These are phyloP conservation scores for Ophiostoma perfectum DNA, from an alignment of 2,329 filamentous ascomycete genomes.

Conservation along the genomic window DNA sequence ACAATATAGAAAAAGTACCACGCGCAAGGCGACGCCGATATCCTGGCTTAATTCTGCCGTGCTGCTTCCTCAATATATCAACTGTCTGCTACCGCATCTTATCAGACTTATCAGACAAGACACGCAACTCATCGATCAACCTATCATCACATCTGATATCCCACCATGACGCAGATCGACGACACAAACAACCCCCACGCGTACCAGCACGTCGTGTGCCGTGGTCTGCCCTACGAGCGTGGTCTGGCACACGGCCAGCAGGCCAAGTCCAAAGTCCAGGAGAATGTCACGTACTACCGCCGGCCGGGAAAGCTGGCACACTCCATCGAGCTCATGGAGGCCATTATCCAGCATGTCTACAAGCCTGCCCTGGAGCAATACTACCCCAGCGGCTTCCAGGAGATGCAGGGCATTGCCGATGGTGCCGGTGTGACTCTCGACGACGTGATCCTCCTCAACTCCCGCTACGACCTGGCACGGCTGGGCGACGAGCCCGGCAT, in stretches of 20 bases:
- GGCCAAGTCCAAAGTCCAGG: slow-evolving; percentile 26
- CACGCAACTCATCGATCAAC: too few relatives aligned
- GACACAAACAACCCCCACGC: slow-evolving; percentile 15
- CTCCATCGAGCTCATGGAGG: slow-evolving; percentile 22
- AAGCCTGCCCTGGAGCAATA: slow-evolving; percentile 27
- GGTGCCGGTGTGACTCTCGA: slow-evolving; percentile 27
- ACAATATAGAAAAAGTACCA: background rate
- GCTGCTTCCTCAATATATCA: background rate
- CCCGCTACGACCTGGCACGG: slow-evolving; percentile 29
- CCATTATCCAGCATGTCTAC: slow-evolving; percentile 28
- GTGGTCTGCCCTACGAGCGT: slow-evolving; percentile 28
- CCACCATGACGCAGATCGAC: slow-evolving; percentile 16
- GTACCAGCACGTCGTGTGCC: slow-evolving; percentile 29
- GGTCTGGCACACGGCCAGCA: slow-evolving; percentile 28
- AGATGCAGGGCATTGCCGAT: slow-evolving; percentile 28
- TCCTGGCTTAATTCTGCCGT: background rate
- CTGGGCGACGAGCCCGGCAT: slow-evolving; percentile 17
- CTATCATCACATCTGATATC: background rate
- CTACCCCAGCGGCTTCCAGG: slow-evolving; percentile 25
- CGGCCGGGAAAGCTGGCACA: slow-evolving; percentile 27
- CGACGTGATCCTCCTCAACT: slow-evolving; percentile 29
- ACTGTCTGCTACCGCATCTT: background rate
- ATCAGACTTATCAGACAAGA: background rate
- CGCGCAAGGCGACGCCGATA: background rate
- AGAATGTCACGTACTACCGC: slow-evolving; percentile 28